Evolutionary conservation across 495 filamentous ascomycete species (phyloP), one percentile per base, ranked within the genome.

Genomic region (Clohesyomyces aquaticus): DNA sequence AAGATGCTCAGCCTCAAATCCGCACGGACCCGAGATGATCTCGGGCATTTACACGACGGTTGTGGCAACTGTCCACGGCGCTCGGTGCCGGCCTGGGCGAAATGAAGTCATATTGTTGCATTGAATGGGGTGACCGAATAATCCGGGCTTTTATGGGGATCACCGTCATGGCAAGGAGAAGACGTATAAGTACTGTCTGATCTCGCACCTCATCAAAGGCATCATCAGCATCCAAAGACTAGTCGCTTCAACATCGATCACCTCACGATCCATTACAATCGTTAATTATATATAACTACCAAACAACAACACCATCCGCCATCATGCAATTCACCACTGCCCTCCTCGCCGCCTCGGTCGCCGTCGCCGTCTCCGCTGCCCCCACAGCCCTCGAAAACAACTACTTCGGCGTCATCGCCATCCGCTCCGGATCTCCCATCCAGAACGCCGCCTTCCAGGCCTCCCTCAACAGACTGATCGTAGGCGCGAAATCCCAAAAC

Each of bases 331-430:
- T 61, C 58, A 50, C 26, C 9, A 23, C 46, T 29, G 22, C 32
- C 48, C 18, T 53, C 29, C 26, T 61, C 28, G 46, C 58, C 38
- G 25, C 23, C 47, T 21, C 48, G 16, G 47, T 35, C 6, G 58
- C 58, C 58, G 4, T 53, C 19, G 53, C 47, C 1, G 46, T 35
- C 6, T 27, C 32, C 22, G 58, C 47, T 16, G 25, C 43, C 18
- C 58, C 58, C 1, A 9, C 25, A 11, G n/a, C 29, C 1, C n/a
- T 29, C 22, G 11, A 6, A n/a, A 18, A 43, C 14, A 29, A 3
- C 1, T 52, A 73, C 46, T 84, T 84, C 61, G 72, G 74, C 59
- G 55, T 84, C 41, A 72, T 82, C 67, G 68, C 80, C 47, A 77
- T 82, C 41, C 76, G 76, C 45, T 82, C 81, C 9, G 80, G 72